A percentile compares a stretch with the other conserved stretches of the same genome.
Conservation (phyloP, 495 filamentous ascomycete species). For the Elaphomyces granulatus region DNA sequence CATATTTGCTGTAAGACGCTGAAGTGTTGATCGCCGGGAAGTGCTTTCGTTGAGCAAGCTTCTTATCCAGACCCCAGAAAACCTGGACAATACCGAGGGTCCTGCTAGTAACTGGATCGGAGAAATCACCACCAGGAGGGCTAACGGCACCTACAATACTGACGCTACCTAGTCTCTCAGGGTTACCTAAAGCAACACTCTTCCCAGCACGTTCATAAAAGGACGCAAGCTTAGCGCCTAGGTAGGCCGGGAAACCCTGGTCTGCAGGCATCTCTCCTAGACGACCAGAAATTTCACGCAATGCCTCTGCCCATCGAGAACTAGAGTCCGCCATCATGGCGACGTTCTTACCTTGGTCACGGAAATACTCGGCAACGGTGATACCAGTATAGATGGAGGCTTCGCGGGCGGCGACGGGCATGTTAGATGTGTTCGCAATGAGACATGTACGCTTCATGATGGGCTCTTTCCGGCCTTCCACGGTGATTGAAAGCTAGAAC, state of each 20-base stretch:
- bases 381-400: conserved; percentile 99
- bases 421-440: conserved; percentile 99
- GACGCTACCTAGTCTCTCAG: conserved; percentile 76
- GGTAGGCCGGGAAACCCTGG: conserved; percentile 97
- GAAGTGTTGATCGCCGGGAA: conserved; percentile 98
- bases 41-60: conserved; percentile 96
- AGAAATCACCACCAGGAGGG: conserved; percentile 97
- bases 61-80: conserved; percentile 99
- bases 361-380: conserved; percentile 94
- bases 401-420: conserved; percentile 97
- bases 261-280: conserved; percentile 99
- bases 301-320: conserved; percentile 95
- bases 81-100: conserved; percentile 98
- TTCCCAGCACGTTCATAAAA: conserved; percentile 98
- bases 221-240: conserved; percentile 89
- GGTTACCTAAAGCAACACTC: conserved; percentile 72
- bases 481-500: conserved; percentile 63
- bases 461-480: conserved; percentile 85
- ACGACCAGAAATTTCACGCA: conserved; percentile 98
- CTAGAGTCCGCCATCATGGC: conserved; percentile 99
- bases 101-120: conserved; percentile 87
- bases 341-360: conserved; percentile 94
- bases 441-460: conserved; percentile 99
- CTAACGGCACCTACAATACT: conserved; percentile 97
- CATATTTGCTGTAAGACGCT: conserved; percentile 96